A percentile compares a stretch with the other conserved stretches of the same genome.
phyloP scores from a whole-genome alignment of 2,329 filamentous ascomycete species.

The Cryphonectria carpinicola region DNA sequence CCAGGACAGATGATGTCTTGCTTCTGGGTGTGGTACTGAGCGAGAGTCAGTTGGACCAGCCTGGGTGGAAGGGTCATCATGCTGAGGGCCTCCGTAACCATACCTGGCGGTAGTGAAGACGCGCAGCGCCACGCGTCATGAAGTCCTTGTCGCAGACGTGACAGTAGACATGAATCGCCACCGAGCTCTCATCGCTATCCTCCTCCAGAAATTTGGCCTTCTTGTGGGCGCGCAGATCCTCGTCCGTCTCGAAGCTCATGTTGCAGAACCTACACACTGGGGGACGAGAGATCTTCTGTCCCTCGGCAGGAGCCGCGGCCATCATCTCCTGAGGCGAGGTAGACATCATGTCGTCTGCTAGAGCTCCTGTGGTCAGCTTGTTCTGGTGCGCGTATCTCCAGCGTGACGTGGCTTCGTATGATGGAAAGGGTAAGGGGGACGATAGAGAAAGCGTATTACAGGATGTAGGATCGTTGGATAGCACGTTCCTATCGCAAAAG shows the following conservation, averaged over 20 bases:
- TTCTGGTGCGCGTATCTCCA: neutral
- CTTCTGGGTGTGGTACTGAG: constrained; percentile 43
- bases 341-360: neutral
- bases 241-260: constrained; percentile 27
- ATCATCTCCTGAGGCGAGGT: no score
- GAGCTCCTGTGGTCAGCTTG: neutral
- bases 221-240: constrained; percentile 33
- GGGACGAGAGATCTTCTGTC: neutral
- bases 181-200: constrained; percentile 4
- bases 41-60: neutral
- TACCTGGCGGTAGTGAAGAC: constrained; percentile 43
- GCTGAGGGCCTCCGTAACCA: constrained; percentile 12
- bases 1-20: constrained; percentile 53
- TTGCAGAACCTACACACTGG: constrained; percentile 28
- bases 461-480: no score
- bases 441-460: neutral
- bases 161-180: constrained; percentile 41
- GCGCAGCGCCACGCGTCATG: constrained; percentile 37
- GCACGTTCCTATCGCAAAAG: neutral
- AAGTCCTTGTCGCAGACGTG: constrained; percentile 44
- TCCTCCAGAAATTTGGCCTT: constrained; percentile 36
- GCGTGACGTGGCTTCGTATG: neutral
- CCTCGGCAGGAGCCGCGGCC: neutral
- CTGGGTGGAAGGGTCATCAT: no score
- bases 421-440: neutral